phyloP scores from a whole-genome alignment of 2,329 filamentous ascomycete species.

The Trichoderma oligosporum region DNA sequence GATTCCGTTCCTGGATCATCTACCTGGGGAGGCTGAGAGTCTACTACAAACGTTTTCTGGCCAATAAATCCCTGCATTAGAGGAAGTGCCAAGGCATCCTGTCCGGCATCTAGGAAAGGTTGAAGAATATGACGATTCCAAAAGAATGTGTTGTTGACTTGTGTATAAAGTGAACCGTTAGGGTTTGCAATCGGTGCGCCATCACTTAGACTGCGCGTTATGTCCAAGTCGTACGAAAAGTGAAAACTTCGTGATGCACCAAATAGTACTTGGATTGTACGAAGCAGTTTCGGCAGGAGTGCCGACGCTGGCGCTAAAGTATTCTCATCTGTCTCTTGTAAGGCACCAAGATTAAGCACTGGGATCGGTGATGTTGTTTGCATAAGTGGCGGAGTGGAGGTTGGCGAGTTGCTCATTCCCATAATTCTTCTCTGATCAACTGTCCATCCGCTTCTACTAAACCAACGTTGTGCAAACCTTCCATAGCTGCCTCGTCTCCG shows the following conservation, averaged over 20 bases:
- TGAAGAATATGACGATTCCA: constrained; percentile 79
- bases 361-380: constrained; percentile 21
- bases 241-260: constrained; percentile 81
- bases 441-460: constrained; percentile 79
- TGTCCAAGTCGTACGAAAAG: constrained; percentile 91
- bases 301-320: constrained; percentile 33
- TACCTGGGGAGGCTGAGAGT: constrained; percentile 54
- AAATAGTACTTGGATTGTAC: constrained; percentile 81
- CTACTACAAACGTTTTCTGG: constrained; percentile 74
- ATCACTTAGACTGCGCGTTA: constrained; percentile 63
- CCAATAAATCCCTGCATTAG: constrained; percentile 94
- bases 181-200: constrained; percentile 23
- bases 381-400: constrained; percentile 22
- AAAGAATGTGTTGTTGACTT: constrained; percentile 77
- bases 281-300: constrained; percentile 77
- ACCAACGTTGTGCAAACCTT: constrained; percentile 86
- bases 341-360: constrained; percentile 35
- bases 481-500: constrained; percentile 79
- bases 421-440: constrained; percentile 65
- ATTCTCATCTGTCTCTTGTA: constrained; percentile 34
- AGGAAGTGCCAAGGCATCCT: constrained; percentile 70
- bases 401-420: constrained; percentile 55
- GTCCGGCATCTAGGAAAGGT: constrained; percentile 70
- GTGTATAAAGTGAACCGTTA: constrained; percentile 59
- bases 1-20: constrained; percentile 46